Conservation (phyloP, 2,329 filamentous ascomycete species). For the Sporothrix brasiliensis region DNA sequence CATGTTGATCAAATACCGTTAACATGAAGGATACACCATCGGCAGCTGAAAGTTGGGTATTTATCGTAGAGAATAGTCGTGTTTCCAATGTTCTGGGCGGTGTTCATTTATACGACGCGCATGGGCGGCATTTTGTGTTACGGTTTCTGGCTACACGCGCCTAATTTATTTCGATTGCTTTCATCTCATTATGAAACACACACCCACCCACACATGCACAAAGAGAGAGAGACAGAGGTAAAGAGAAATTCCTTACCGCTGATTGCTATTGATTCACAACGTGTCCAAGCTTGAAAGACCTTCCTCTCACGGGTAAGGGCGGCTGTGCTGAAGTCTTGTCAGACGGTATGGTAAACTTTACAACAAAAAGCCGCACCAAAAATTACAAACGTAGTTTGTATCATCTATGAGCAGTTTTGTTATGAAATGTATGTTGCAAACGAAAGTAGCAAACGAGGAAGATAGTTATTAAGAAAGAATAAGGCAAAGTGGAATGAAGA, state of each 20-base stretch:
- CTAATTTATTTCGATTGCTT: background rate
- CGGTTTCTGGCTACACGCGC: background rate
- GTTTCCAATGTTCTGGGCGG: background rate
- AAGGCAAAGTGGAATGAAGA: constrained; percentile 1
- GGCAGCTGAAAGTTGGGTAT: background rate
- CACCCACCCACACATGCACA: background rate
- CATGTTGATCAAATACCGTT: background rate
- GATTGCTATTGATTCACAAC: background rate
- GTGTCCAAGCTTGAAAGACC: too few relatives aligned
- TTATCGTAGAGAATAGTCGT: background rate
- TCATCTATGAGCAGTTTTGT: too few relatives aligned
- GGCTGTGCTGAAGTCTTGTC: too few relatives aligned
- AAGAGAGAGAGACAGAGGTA: too few relatives aligned
- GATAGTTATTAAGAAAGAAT: background rate
- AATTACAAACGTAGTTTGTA: too few relatives aligned
- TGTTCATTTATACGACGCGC: background rate
- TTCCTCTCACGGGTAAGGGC: too few relatives aligned
- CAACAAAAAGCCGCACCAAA: too few relatives aligned
- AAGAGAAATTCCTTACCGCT: background rate
- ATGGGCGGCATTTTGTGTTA: background rate
- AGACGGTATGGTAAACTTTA: too few relatives aligned
- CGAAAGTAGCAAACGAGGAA: too few relatives aligned
- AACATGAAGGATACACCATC: background rate
- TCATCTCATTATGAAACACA: background rate
- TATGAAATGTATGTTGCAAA: too few relatives aligned